A percentile compares a stretch with the other conserved stretches of the same genome.
Conservation (phyloP, 805 yeast species). For the Zygotorulaspora danielsina region DNA sequence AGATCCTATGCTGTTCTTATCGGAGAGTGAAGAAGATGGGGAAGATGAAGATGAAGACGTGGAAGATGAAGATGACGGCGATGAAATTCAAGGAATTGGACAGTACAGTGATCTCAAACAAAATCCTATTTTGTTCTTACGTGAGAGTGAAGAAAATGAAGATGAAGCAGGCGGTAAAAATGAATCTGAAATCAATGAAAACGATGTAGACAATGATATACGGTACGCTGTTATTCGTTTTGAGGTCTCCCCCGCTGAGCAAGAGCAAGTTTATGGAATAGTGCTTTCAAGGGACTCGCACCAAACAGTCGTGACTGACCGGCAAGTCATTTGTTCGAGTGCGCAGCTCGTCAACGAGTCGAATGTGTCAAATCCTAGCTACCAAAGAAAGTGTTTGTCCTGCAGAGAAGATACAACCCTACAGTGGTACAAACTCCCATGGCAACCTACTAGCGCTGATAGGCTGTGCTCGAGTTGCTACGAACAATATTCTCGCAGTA, state of each 20-base stretch:
- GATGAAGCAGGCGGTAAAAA: too few relatives aligned
- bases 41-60: background rate
- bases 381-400: background rate
- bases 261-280: background rate
- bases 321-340: background rate
- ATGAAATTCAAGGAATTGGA: too few relatives aligned
- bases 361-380: background rate
- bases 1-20: background rate
- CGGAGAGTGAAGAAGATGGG: background rate
- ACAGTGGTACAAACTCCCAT: slow-evolving; percentile 1
- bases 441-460: background rate
- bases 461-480: slow-evolving; percentile 1
- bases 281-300: background rate
- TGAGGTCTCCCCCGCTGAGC: background rate
- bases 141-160: too few relatives aligned
- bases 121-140: too few relatives aligned
- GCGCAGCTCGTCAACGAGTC: background rate
- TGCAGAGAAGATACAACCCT: background rate
- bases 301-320: background rate
- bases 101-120: too few relatives aligned
- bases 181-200: too few relatives aligned
- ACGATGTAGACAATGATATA: too few relatives aligned
- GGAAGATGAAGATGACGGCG: background rate
- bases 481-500: background rate
- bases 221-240: background rate